A percentile compares a stretch with the other conserved stretches of the same genome.
phyloP scores from a whole-genome alignment of 169 alveolate genomes.

The Eimeria tenella region DNA sequence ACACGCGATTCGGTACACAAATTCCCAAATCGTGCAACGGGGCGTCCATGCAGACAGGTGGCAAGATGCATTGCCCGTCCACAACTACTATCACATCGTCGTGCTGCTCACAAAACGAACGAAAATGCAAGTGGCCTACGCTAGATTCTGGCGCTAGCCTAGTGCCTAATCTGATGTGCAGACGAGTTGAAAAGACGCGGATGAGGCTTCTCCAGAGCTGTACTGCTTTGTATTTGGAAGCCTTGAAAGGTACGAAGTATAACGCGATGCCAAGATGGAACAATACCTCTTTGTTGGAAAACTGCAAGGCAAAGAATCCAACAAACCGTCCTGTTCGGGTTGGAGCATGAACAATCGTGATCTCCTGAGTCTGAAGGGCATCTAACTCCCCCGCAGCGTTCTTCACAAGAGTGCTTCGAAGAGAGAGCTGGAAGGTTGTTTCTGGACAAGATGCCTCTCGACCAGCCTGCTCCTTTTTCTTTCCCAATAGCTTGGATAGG shows the following conservation, averaged over 20 bases:
- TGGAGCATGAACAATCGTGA: slow-evolving; percentile 63
- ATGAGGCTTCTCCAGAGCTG: neutral
- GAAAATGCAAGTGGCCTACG: neutral
- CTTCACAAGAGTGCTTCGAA: slow-evolving; percentile 49
- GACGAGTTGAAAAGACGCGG: neutral
- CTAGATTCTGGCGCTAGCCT: neutral
- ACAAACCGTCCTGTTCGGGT: slow-evolving; percentile 60
- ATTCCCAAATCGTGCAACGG: slow-evolving; percentile 72
- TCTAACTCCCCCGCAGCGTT: slow-evolving; percentile 68
- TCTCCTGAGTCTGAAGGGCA: slow-evolving; percentile 63
- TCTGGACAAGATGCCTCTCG: neutral
- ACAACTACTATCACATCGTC: slow-evolving; percentile 65
- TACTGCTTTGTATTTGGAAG: too few relatives aligned
- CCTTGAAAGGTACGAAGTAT: neutral
- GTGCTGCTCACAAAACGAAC: slow-evolving; percentile 33
- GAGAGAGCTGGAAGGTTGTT: slow-evolving; percentile 7
- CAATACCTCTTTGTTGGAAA: slow-evolving; percentile 46
- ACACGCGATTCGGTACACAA: slow-evolving; percentile 48
- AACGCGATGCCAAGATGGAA: neutral
- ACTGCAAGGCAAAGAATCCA: slow-evolving; percentile 66
- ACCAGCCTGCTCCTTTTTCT: neutral
- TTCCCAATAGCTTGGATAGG: neutral
- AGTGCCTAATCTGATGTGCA: neutral
- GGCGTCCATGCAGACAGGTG: slow-evolving; percentile 67
- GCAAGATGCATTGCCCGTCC: slow-evolving; percentile 71